Percentiles rank a stretch among this genome's conserved stretches.
Evolutionary conservation across 352 stramenopile species (phyloP).

Genomic region (Pilasporangium apinafurcum): DNA sequence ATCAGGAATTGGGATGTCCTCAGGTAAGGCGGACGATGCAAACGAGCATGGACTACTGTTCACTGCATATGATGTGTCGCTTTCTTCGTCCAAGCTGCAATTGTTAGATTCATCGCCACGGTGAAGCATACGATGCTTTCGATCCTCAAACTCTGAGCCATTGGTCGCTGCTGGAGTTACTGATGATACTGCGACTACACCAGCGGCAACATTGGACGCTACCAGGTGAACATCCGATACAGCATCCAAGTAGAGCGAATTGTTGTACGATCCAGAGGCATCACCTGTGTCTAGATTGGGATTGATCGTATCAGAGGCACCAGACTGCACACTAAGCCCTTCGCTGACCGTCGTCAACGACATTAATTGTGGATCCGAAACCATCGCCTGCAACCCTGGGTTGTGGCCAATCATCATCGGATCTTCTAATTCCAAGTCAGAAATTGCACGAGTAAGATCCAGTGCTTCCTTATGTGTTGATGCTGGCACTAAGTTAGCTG

Average conservation of each 20-base stretch:
- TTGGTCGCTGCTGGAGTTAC: too few relatives aligned
- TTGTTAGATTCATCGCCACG: neutral
- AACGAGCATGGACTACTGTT: conserved; percentile 34
- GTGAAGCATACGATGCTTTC: too few relatives aligned
- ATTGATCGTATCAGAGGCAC: conserved; percentile 29
- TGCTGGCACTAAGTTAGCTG: conserved; percentile 56
- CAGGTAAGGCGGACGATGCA: conserved; percentile 32
- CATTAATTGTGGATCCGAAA: conserved; percentile 36
- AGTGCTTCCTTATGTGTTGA: conserved; percentile 73
- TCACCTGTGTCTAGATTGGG: conserved; percentile 5
- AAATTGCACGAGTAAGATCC: conserved; percentile 74
- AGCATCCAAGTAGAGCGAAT: conserved; percentile 23
- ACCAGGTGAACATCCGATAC: conserved; percentile 7
- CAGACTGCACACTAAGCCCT: conserved; percentile 37
- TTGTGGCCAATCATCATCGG: conserved; percentile 77
- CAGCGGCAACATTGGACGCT: too few relatives aligned
- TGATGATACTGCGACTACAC: too few relatives aligned
- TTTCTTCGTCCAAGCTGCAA: too few relatives aligned
- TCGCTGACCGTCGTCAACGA: conserved; percentile 52
- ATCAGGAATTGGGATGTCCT: conserved; percentile 70
- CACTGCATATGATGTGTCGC: conserved; percentile 15
- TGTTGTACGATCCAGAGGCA: conserved; percentile 13
- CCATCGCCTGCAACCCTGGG: conserved; percentile 22
- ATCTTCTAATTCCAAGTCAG: conserved; percentile 78
- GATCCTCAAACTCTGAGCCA: too few relatives aligned